Evolutionary conservation across 106 monocot genomes (phyloP), one percentile per base, ranked within the genome.

Genomic region (Allium fistulosum): DNA sequence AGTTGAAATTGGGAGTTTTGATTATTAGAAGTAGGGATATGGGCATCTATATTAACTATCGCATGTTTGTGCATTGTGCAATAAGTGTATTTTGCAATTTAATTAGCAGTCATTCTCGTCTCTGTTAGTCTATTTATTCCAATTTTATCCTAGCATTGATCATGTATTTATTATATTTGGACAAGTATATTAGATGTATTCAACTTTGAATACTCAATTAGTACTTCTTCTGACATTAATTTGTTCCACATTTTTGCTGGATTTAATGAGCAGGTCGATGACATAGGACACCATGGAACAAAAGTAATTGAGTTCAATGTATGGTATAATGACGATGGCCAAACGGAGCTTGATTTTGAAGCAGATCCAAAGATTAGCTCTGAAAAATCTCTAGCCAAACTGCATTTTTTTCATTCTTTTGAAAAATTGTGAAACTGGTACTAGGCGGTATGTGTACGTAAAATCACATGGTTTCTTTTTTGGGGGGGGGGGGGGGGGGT

Each of bases 311-410:
- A 91, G 17, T 95, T 77, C 83, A 95, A 95, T 68, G 67, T 95
- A 46, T 95, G 95, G 95, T 59, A 77, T 51, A 86, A 88, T 72
- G 91, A 88, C 79, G 91, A 88, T 71, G 91, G 88, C 53, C 61
- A 76, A 65, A 76, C 88, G 81, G 95, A 95, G 88, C 81, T 95
- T 69, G 83, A 95, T 81, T 95, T 95, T 77, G 59, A 78, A 58
- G 80, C 83, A 26, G 82, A 95, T 79, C 15, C 79, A 26, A 72
- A 80, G 80, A 91, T 95, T 57, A 67, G 77, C 22, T 49, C 60
- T 66, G 49, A 64, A 22, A 28, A 62, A 45, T 70, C 13, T 49
- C 37, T 9, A 55, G 46, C 67, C 58, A 46, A 46, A 7, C 59
- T 59, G 4, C 22, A 17, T 48, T 9, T 49, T 22, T 65, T 65